Conservation (phyloP, 106 monocot genomes). For the Dioscorea zingiberensis region DNA sequence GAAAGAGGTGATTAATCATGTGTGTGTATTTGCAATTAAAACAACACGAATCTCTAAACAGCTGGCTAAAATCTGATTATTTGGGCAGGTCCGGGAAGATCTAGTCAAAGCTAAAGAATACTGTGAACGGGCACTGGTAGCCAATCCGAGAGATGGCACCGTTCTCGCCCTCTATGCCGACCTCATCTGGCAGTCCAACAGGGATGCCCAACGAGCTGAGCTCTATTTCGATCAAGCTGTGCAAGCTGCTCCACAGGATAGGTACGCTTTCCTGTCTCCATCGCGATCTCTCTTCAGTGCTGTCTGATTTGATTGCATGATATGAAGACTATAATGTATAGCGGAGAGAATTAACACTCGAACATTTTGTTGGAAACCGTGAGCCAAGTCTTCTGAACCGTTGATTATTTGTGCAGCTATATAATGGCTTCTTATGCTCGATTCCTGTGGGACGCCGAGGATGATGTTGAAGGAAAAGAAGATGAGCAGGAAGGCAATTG, state of each 20-base stretch:
- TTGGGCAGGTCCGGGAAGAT: slow-evolving; percentile 9
- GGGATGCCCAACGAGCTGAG: slow-evolving; percentile 1
- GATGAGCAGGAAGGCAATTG: background rate
- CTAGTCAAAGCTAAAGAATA: background rate
- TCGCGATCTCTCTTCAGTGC: background rate
- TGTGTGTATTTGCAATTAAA: too few species aligned
- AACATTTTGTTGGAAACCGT: too few species aligned
- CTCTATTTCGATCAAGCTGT: slow-evolving; percentile 12
- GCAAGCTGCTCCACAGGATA: slow-evolving; percentile 13
- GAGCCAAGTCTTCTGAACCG: background rate
- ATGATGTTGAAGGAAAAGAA: too few species aligned
- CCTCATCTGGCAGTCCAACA: slow-evolving; percentile 11
- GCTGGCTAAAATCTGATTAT: too few species aligned
- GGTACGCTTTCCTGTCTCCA: background rate
- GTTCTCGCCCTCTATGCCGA: slow-evolving; percentile 7
- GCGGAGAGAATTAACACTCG: too few species aligned
- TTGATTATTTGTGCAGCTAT: background rate
- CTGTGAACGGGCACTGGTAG: slow-evolving; percentile 9
- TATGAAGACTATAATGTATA: too few species aligned
- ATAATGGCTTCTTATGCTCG: too few species aligned
- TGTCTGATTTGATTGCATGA: too few species aligned
- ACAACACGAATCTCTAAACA: too few species aligned
- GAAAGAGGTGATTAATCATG: slow-evolving; percentile 23
- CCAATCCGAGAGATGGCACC: slow-evolving; percentile 1
- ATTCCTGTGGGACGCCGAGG: too few species aligned